Evolutionary conservation across 371 early-diverging fungal species (phyloP), one percentile per base, ranked within the genome.

Genomic region (Rhizopus arrhizus): DNA sequence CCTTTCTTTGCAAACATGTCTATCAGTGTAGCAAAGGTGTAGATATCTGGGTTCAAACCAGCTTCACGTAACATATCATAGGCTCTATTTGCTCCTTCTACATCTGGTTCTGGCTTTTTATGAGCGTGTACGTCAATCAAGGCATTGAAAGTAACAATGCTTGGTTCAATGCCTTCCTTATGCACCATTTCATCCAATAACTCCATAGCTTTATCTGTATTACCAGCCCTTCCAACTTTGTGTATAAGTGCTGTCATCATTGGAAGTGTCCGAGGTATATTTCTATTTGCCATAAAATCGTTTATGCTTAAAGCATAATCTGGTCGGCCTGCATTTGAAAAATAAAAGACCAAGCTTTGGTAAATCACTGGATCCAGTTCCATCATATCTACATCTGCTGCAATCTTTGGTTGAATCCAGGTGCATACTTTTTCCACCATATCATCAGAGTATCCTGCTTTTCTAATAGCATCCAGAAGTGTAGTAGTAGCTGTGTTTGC

Each of bases 41-140:
- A 36, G 28, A 65, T 43, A 53, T 80, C 70, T 0, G 80, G 75
- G 7, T 57, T 15, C 5, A 72, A 29, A 0, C 72, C 74, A 3
- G 51, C 58, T 35, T 74, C 77, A 5, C 56, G 52, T 53, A 80
- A 31, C 38, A 60, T 64, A 2, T 65, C 32, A 35, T 73, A 77
- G 35, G 66, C 58, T 34, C 67, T 53, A 22, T 34, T 62, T 0
- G 72, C 77, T 11, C 72, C 74, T 16, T 56, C 56, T 5, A 75
- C 12, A 50, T 77, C 75, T 5, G 80, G 68, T 28, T 58, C 49
- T 1, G 80, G 80, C 22, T 50, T 59, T 45, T 70, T 60, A 51
- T 78, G 74, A 8, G 75, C 82, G 48, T 78, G 68, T 3, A 80
- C 73, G 55, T 80, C 78, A n/a, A 84, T 78, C 15, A 84, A 38